Evolutionary conservation across 306 rosid species (phyloP).

Genomic region (Notholithocarpus densiflorus): DNA sequence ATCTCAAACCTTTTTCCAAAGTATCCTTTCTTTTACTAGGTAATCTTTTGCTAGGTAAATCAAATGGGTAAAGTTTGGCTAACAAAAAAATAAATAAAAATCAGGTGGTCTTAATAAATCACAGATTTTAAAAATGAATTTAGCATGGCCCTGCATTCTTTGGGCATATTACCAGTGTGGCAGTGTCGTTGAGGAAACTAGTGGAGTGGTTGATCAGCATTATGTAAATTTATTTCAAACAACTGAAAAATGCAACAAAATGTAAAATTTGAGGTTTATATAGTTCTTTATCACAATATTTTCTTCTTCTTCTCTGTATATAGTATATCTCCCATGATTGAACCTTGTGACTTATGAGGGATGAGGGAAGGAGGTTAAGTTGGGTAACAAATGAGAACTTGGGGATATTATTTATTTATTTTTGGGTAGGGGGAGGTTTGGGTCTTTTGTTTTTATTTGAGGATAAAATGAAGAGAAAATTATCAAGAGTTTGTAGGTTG

Average conservation of each 20-base stretch:
- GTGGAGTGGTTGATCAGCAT: constrained; percentile 16
- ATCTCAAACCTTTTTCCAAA: constrained; percentile 7
- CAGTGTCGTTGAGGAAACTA: constrained; percentile 16
- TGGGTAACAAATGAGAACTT: no score
- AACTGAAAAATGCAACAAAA: background rate
- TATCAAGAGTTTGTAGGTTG: no score
- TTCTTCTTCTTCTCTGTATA: no score
- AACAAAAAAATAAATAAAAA: background rate
- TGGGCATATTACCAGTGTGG: background rate
- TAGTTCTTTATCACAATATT: no score
- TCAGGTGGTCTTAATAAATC: no score
- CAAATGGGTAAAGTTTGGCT: background rate
- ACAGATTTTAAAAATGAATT: background rate
- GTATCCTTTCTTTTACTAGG: background rate
- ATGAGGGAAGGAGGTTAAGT: no score
- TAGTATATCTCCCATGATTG: no score
- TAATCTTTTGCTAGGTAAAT: background rate
- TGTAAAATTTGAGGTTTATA: background rate
- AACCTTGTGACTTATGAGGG: no score
- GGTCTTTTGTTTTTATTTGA: no score
- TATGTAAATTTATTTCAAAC: background rate
- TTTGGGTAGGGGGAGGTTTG: no score
- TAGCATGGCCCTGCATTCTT: background rate
- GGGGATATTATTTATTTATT: no score
- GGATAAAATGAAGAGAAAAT: no score